Percentiles rank a stretch among this genome's conserved stretches.
Conservation (phyloP, 805 yeast species). For the Lipomyces mesembrius region DNA sequence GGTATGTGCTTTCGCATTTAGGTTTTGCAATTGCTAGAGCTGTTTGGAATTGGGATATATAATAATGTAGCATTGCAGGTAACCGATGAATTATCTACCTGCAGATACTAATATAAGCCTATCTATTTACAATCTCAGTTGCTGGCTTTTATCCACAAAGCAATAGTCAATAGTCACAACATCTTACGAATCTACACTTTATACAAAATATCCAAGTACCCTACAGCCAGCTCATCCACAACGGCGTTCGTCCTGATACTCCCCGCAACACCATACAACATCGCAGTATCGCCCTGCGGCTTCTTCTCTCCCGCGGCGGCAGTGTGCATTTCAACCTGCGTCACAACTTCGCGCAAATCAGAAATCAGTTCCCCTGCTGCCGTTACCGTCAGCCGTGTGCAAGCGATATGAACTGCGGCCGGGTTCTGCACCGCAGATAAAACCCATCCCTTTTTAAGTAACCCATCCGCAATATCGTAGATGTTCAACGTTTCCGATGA, state of each 20-base stretch:
- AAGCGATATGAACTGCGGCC: constrained; percentile 87
- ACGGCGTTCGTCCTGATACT: constrained; percentile 82
- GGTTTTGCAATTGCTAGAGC: not conserved
- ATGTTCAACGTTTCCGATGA: constrained; percentile 65
- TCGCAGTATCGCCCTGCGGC: constrained; percentile 65
- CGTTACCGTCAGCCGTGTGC: constrained; percentile 69
- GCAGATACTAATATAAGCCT: not conserved
- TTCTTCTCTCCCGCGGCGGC: constrained; percentile 17
- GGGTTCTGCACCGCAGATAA: constrained; percentile 85
- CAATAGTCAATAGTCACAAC: not conserved
- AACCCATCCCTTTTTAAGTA: constrained; percentile 80
- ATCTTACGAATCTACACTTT: constrained; percentile 46
- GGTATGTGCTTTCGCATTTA: not conserved
- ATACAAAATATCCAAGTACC: constrained; percentile 81
- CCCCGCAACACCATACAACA: constrained; percentile 94
- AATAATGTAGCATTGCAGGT: not conserved
- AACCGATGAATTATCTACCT: not conserved
- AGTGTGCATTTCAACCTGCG: not conserved
- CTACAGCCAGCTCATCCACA: constrained; percentile 77
- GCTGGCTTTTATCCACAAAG: not conserved
- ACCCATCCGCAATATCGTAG: constrained; percentile 75
- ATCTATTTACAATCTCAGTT: not conserved
- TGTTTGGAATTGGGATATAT: not conserved
- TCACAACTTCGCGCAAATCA: constrained; percentile 43
- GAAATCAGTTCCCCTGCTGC: constrained; percentile 63